A percentile compares a stretch with the other conserved stretches of the same genome.
Evolutionary conservation across 345 rosid species (phyloP).

Genomic region (Schrenkiella parvula): DNA sequence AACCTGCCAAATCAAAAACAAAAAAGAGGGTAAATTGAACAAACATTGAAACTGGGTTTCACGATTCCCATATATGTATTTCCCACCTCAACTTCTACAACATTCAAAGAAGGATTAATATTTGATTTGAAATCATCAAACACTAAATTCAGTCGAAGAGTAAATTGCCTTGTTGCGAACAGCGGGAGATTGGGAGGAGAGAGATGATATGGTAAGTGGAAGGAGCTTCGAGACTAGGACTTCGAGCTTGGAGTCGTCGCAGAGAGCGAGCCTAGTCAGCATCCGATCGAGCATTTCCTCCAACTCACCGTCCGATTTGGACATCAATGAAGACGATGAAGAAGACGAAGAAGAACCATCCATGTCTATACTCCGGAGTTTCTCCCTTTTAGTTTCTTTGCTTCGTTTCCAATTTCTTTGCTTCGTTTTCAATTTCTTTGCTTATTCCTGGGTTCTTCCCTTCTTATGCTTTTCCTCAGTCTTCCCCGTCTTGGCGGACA

Average conservation of each 20-base stretch:
- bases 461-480: neutral
- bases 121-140: neutral
- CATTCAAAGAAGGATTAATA: neutral
- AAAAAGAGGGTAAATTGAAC: neutral
- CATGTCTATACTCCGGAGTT: conserved; percentile 30
- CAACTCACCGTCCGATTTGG: conserved; percentile 62
- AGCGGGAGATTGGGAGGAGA: conserved; percentile 53
- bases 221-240: conserved; percentile 71
- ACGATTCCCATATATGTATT: neutral
- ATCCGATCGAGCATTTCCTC: conserved; percentile 92
- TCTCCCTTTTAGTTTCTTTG: neutral
- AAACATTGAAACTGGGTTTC: neutral
- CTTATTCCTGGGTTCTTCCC: conserved; percentile 21
- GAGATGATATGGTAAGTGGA: conserved; percentile 71
- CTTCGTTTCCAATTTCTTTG: neutral
- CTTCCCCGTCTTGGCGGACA: conserved; percentile 23
- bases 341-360: conserved; percentile 45
- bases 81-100: neutral
- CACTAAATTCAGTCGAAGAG: neutral
- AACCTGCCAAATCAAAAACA: conserved; percentile 44
- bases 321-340: conserved; percentile 26
- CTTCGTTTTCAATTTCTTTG: conserved; percentile 13
- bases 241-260: conserved; percentile 83
- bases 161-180: conserved; percentile 72
- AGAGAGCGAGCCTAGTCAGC: conserved; percentile 84